Evolutionary conservation across 1,284 basidiomycete genomes (phyloP), one percentile per base, ranked within the genome.

Genomic region (Cutaneotrichosporon sp.): DNA sequence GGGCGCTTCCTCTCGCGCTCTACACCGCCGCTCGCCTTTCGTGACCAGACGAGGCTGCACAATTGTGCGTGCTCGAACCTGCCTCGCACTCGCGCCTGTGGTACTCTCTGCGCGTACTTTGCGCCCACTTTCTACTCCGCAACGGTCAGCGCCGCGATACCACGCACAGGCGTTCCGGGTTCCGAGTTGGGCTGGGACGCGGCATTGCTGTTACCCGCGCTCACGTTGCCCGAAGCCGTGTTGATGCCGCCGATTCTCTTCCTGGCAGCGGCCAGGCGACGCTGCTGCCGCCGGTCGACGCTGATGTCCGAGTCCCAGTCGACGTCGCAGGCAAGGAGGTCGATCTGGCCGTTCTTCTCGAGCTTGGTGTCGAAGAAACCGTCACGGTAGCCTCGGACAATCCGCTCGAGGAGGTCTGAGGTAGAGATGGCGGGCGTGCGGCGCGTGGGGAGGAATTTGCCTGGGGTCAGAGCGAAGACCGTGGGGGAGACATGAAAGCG

Each of bases 361-460:
- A 97, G 76, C 77, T 97, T 97, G 48, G 81, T 81, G 71, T 97
- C 94, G 69, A 96, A 91, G 63, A 87, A 84, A 14, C 89, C 79
- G 50, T 82, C 82, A 29, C 88, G 80, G 74, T 91, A 91, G 16
- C 87, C 85, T 25, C 82, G 80, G 35, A 94, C 86, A 64, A 96
- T 91, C 31, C 92, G 84, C 69, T 90, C 89, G 41, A 98, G 81
- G 11, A 97, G 80, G 48, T 91, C 88, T 0, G 90, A 94, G 0
- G 94, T 98, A 22, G 91, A 96, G 16, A 98, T 84, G 9, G 91
- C 89, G 1, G 90, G 90, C 7, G 96, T 97, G 55, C 94, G 86
- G 25, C 91, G 83, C 3, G 94, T 98, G 0, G 96, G 94, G 37
- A 98, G 79, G 76, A 98, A 98, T 77, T 88, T 87, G 43, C 94